phyloP scores from a whole-genome alignment of 768 basidiomycete genomes.

The Russula griseocarnosa region DNA sequence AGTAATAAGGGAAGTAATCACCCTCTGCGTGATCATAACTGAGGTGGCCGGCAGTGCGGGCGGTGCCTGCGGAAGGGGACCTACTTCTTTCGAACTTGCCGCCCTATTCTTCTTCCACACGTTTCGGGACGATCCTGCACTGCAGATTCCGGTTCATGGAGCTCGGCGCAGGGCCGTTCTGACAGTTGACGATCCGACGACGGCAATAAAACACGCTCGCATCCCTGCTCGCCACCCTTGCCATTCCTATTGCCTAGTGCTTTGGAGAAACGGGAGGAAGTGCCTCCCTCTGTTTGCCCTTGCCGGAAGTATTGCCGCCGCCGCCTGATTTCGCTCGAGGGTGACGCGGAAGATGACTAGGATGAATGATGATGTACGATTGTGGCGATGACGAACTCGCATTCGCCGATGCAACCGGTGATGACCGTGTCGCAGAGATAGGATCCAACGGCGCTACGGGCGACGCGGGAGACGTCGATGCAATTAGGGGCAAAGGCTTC shows the following conservation, averaged over 20 bases:
- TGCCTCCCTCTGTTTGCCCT: not conserved
- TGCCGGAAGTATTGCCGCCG: not conserved
- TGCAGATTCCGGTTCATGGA: not conserved
- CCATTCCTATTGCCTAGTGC: not conserved
- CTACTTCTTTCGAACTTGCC: not conserved
- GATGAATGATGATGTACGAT: not conserved
- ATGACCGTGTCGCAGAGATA: not conserved
- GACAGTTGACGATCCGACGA: not conserved
- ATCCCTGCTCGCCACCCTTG: not conserved
- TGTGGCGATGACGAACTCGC: not conserved
- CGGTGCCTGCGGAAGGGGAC: not conserved
- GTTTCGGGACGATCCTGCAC: not conserved
- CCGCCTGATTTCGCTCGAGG: slow-evolving; percentile 3
- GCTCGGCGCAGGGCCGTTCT: not conserved
- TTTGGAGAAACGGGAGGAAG: not conserved
- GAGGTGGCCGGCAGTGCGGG: not conserved
- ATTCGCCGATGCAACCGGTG: not conserved
- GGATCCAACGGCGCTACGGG: not conserved
- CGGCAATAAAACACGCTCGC: not conserved
- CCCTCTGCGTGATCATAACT: not conserved
- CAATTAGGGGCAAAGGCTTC: no score
- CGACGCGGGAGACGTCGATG: no score
- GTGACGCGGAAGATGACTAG: not conserved
- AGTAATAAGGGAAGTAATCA: slow-evolving; percentile 12
- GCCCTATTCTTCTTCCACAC: not conserved